These are phyloP conservation scores for Cylindrotheca closterium DNA, from an alignment of 108 stramenopile genomes.

Conservation along the genomic window DNA sequence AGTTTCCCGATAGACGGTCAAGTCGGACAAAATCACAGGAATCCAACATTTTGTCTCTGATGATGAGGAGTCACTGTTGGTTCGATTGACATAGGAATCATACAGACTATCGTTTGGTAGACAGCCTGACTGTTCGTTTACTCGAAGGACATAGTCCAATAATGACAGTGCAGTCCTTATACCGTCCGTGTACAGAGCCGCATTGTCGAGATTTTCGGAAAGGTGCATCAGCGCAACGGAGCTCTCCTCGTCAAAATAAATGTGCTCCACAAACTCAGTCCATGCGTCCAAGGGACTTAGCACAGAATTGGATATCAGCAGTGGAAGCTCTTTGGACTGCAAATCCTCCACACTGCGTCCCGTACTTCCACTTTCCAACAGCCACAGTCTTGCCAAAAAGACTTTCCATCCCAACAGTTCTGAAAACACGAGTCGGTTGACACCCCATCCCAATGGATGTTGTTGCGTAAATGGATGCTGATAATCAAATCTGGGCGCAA, in stretches of 20 bases:
- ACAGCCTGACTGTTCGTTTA: constrained; percentile 1
- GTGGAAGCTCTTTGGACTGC: constrained; percentile 9
- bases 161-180: background rate
- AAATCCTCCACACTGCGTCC: constrained; percentile 10
- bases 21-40: background rate
- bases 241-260: constrained; percentile 24
- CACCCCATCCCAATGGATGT: constrained; percentile 24
- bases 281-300: constrained; percentile 10
- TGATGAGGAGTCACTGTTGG: background rate
- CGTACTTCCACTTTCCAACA: constrained; percentile 3
- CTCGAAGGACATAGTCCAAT: constrained; percentile 6
- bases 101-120: background rate
- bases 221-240: constrained; percentile 21
- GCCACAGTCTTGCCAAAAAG: constrained; percentile 7
- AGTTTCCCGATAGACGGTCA: background rate
- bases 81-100: constrained; percentile 1
- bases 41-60: constrained; percentile 4
- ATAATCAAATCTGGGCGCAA: constrained; percentile 8
- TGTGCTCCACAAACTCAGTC: constrained; percentile 11
- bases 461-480: constrained; percentile 16
- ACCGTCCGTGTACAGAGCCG: background rate
- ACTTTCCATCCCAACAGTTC: constrained; percentile 8
- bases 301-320: constrained; percentile 1
- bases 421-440: constrained; percentile 19
- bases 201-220: constrained; percentile 2